Percentiles rank a stretch among this genome's conserved stretches.
Conservation (phyloP, 768 basidiomycete genomes). For the Collybiopsis confluens region DNA sequence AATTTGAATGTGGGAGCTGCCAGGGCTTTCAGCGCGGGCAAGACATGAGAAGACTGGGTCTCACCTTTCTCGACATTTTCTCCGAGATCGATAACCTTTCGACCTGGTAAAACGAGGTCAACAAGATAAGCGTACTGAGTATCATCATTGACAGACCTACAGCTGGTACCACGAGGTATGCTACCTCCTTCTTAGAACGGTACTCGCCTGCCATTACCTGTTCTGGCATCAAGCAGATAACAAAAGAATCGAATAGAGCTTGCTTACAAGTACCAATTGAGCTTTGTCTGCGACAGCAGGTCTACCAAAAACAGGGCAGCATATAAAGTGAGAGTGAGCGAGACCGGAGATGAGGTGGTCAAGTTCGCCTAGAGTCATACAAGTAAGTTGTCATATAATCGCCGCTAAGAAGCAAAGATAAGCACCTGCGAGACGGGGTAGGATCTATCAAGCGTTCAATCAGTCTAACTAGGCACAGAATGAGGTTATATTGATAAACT, state of each 20-base stretch:
- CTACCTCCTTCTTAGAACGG: constrained; percentile 75
- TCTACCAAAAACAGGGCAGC: constrained; percentile 74
- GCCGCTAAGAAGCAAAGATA: neutral
- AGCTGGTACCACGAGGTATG: constrained; percentile 73
- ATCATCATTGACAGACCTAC: constrained; percentile 34
- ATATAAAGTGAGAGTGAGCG: constrained; percentile 60
- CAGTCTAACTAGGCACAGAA: neutral
- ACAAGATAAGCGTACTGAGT: no score
- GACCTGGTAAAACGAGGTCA: constrained; percentile 21
- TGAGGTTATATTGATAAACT: constrained; percentile 18
- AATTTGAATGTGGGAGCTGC: constrained; percentile 70
- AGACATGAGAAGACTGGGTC: neutral
- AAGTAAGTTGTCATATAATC: constrained; percentile 1
- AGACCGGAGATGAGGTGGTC: constrained; percentile 60
- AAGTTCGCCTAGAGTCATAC: constrained; percentile 47
- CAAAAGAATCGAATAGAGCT: neutral
- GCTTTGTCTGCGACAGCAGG: constrained; percentile 63
- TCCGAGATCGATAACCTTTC: constrained; percentile 78
- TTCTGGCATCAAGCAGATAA: neutral
- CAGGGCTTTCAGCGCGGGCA: neutral
- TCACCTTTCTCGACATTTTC: constrained; percentile 80
- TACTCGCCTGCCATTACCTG: constrained; percentile 73
- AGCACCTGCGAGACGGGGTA: constrained; percentile 47
- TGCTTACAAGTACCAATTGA: constrained; percentile 50
- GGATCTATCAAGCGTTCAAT: constrained; percentile 35